Evolutionary conservation across 2,329 filamentous ascomycete species (phyloP), one percentile per base, ranked within the genome.

Genomic region (Talaromyces sp.): DNA sequence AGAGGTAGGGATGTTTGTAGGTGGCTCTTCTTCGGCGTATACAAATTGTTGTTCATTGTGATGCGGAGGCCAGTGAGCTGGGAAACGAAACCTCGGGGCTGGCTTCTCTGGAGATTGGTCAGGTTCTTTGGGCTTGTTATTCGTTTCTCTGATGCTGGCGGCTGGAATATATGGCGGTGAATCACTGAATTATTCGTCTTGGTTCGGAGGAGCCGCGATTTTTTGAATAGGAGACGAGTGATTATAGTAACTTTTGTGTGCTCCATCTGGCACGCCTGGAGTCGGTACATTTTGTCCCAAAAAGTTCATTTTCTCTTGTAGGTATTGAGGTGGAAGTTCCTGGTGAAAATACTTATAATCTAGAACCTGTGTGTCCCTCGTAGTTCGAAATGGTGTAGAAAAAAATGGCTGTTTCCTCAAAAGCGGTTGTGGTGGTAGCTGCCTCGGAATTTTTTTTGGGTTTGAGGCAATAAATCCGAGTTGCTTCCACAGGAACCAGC

Each of bases 361-460:
- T 14, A n/a, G 7, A 5, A n/a, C 2, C 16, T 40, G 16, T 18
- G 30, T 28, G 14, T 23, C n/a, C 18, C 30, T 27, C 56, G 44
- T 10, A 10, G 40, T 33, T 16, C 28, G 42, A 12, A 23, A 18
- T n/a, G 56, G 42, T 4, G 56, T 57, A 14, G 33, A 42, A 42
- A 33, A 31, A 23, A 9, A 12, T 6, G 36, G 40, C 40, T 50
- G 6, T 36, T 51, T 51, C 1, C 5, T 53, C 30, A 12, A 33
- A 33, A 51, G 6, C 14, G 55, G 44, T 40, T 52, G 61, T 18
- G 40, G 40, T 27, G 33, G 57, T 9, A 62, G 27, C 5, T 53
- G 53, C 30, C 61, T 59, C n/a, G 16, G 5, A 7, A 62, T 62
- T 44, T 62, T 44, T 62, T 59, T 6, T 62, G 51, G 4, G 52